Evolutionary conservation across 2,329 filamentous ascomycete genomes (phyloP).

Genomic region (Geoglossum cookeanum): DNA sequence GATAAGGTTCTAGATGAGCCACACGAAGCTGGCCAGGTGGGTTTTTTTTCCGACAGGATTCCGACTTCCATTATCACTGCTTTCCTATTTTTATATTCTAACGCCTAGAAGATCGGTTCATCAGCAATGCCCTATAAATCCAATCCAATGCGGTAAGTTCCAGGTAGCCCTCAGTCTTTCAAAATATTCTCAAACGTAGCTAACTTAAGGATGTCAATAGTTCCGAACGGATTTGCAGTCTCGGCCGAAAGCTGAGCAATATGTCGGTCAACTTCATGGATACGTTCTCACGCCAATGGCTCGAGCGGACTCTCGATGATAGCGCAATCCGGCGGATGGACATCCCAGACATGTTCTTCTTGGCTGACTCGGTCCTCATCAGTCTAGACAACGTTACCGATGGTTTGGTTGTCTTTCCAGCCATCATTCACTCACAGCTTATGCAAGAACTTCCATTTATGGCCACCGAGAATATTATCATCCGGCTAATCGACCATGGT

Average conservation of each 20-base stretch:
- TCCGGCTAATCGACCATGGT: constrained; percentile 55
- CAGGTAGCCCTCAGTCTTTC: constrained; percentile 19
- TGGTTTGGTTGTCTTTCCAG: constrained; percentile 62
- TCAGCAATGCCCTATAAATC: constrained; percentile 40
- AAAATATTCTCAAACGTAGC: constrained; percentile 10
- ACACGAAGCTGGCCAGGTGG: constrained; percentile 45
- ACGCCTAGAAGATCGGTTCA: not conserved
- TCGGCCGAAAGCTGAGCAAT: constrained; percentile 36
- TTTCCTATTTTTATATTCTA: constrained; percentile 4
- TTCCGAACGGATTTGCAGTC: constrained; percentile 39
- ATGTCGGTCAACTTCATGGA: constrained; percentile 37
- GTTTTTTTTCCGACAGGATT: constrained; percentile 1
- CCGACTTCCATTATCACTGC: too few species aligned
- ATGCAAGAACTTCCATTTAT: constrained; percentile 74
- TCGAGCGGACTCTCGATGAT: constrained; percentile 64
- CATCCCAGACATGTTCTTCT: constrained; percentile 48
- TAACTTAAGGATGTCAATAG: constrained; percentile 26
- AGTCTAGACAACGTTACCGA: constrained; percentile 47
- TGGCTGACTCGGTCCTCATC: constrained; percentile 48
- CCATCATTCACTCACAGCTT: constrained; percentile 46
- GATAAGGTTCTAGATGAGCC: constrained; percentile 78
- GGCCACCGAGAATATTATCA: constrained; percentile 47
- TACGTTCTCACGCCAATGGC: constrained; percentile 55
- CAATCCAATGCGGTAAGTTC: not conserved
- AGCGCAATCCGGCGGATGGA: constrained; percentile 42